Evolutionary conservation across 352 stramenopile species (phyloP).

Genomic region (Phytophthora fragariae): DNA sequence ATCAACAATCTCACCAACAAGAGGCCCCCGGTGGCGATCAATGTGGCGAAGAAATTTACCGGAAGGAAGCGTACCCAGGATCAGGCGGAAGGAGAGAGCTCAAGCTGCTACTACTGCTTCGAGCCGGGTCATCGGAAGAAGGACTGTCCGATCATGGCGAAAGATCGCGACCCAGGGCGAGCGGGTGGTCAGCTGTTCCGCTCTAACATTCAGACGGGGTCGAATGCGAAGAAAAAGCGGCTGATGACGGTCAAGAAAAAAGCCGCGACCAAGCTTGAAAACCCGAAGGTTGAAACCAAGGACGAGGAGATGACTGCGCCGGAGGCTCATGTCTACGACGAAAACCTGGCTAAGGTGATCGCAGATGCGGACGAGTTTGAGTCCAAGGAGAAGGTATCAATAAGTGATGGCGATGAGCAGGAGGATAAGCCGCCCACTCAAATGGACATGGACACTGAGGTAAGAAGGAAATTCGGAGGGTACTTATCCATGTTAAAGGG

Average conservation of each 20-base stretch:
- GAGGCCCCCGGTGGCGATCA: neutral
- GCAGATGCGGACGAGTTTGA: neutral
- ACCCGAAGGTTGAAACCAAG: neutral
- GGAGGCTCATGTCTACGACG: neutral
- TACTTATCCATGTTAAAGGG: no score
- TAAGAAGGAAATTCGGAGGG: neutral
- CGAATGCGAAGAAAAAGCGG: neutral
- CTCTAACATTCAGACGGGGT: neutral
- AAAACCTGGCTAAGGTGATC: neutral
- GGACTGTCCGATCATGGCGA: neutral
- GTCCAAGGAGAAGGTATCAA: neutral
- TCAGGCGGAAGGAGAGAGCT: neutral
- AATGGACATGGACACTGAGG: neutral
- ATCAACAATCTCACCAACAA: slow-evolving; percentile 9
- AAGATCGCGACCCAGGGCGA: neutral
- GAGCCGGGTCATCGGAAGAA: neutral
- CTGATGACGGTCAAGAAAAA: neutral
- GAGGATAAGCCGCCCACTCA: neutral
- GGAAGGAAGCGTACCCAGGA: neutral
- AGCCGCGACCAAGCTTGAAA: neutral
- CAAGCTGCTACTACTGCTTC: neutral
- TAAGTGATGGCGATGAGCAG: neutral
- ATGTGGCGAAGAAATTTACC: neutral
- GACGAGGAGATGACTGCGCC: no score
- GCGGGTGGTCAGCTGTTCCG: no score